Percentiles rank a stretch among this genome's conserved stretches.
These are phyloP conservation scores for Tulasnella calospora DNA, from an alignment of 768 basidiomycete genomes.

Conservation along the genomic window DNA sequence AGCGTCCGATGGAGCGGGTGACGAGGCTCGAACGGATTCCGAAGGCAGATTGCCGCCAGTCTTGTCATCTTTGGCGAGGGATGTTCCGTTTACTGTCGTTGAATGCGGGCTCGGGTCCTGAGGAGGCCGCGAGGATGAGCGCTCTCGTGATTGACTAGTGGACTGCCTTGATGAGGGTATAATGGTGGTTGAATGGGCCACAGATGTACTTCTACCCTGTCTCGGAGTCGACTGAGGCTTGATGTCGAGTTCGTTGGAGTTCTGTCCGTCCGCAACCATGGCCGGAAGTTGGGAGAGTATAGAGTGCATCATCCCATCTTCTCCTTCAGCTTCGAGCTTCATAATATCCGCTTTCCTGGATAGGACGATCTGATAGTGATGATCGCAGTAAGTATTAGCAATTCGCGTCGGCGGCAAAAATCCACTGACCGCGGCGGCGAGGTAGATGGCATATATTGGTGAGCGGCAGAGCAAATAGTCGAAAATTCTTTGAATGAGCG, in stretches of 20 bases:
- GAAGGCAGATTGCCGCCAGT: not conserved
- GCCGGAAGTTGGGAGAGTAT: slow-evolving; percentile 41
- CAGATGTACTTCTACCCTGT: not conserved
- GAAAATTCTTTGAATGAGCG: slow-evolving; percentile 85
- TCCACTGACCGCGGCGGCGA: slow-evolving; percentile 68
- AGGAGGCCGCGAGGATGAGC: not conserved
- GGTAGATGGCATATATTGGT: slow-evolving; percentile 75
- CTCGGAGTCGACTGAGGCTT: not conserved
- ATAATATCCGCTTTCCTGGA: slow-evolving; percentile 63
- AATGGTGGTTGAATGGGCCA: not conserved
- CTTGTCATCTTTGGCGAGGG: not conserved
- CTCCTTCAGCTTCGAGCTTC: slow-evolving; percentile 58
- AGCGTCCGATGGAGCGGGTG: not conserved
- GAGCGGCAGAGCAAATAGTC: slow-evolving; percentile 74
- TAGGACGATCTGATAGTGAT: slow-evolving; percentile 56
- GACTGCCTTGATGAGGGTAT: slow-evolving; percentile 9
- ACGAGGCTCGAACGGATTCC: not conserved
- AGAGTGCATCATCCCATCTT: slow-evolving; percentile 76
- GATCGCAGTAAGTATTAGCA: not conserved
- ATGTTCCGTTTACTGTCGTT: not conserved
- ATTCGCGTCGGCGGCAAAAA: not conserved
- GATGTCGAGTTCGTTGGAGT: not conserved
- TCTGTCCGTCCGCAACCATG: slow-evolving; percentile 28
- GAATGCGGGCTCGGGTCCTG: not conserved
- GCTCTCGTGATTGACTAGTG: not conserved